These are phyloP conservation scores for Sisymbrium irio DNA, from an alignment of 345 rosid genomes.

Conservation along the genomic window DNA sequence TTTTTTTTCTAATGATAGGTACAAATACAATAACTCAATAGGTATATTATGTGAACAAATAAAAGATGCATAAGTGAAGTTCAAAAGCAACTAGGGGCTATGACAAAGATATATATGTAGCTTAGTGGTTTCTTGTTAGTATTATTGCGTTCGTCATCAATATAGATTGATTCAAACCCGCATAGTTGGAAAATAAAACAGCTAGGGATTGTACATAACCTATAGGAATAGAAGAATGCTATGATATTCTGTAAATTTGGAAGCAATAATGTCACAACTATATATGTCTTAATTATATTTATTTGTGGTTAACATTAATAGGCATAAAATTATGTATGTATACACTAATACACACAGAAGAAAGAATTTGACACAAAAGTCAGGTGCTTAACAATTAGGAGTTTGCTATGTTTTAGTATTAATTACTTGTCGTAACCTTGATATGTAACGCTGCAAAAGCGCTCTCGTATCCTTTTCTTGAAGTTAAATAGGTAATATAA, in stretches of 20 bases:
- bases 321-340: too few relatives aligned
- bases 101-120: not conserved
- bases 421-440: not conserved
- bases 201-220: not conserved
- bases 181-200: not conserved
- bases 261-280: not conserved
- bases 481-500: constrained; percentile 10
- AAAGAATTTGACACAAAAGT: not conserved
- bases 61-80: not conserved
- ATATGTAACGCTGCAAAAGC: not conserved
- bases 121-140: not conserved
- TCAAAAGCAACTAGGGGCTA: not conserved
- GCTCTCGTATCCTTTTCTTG: not conserved
- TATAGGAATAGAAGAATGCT: not conserved
- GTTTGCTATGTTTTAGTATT: not conserved
- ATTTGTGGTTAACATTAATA: not conserved
- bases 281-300: not conserved
- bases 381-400: not conserved
- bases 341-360: not conserved
- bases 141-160: not conserved
- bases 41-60: not conserved
- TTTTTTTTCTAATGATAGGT: not conserved
- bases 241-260: not conserved
- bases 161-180: not conserved
- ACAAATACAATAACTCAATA: not conserved